These are phyloP conservation scores for Tulasnella sp. DNA, from an alignment of 768 basidiomycete species.

Conservation along the genomic window DNA sequence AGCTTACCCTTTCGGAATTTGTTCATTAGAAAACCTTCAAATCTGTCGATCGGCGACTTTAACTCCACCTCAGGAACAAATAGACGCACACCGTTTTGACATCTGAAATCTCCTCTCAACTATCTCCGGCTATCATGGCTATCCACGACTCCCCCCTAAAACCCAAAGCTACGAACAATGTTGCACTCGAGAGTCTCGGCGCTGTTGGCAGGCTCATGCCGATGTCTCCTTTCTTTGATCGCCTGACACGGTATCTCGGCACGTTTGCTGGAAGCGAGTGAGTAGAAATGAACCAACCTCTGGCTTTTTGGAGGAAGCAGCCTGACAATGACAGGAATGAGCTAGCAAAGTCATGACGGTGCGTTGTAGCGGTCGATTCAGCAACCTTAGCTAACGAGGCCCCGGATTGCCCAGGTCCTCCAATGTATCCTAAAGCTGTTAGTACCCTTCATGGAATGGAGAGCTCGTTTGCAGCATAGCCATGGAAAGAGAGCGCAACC, in stretches of 20 bases:
- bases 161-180: not conserved
- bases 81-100: not conserved
- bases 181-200: constrained; percentile 48
- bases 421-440: constrained; percentile 66
- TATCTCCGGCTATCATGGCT: no score
- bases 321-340: not conserved
- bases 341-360: not conserved
- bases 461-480: constrained; percentile 58
- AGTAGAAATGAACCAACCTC: constrained; percentile 25
- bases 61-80: not conserved
- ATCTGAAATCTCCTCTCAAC: not conserved
- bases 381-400: not conserved
- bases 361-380: not conserved
- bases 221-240: constrained; percentile 55
- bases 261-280: constrained; percentile 87
- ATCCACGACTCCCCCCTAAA: not conserved
- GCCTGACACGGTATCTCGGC: constrained; percentile 62
- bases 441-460: constrained; percentile 51
- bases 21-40: constrained; percentile 37
- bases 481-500: constrained; percentile 41
- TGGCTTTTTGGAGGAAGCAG: no score
- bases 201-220: constrained; percentile 33
- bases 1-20: constrained; percentile 32
- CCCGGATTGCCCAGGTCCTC: constrained; percentile 44
- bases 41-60: not conserved